Base-by-base conservation (phyloP, 371 early-diverging fungal species). In the Mortierella polycephala region DNA sequence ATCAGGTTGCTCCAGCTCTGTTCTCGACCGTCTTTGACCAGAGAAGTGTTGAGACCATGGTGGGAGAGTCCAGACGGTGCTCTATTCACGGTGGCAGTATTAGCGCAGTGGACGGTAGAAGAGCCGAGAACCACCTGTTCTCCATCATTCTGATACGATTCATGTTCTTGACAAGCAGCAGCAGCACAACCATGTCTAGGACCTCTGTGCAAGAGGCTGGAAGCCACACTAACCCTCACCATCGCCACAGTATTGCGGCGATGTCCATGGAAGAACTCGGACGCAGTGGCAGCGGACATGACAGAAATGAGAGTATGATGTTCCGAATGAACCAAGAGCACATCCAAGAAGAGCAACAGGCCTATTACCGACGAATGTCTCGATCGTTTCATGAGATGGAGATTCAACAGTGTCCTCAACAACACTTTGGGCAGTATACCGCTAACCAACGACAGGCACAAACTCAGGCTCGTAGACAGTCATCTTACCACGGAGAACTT, bases 21-120 rank as follows among this genome's bases (percentile, higher is more conserved):
- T 79, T 79, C 45, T 69, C 73, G 1, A 72, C 73, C 0, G 79
- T 69, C 44, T 79, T 72, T 59, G 79, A 79, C 52, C 72, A 64
- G 45, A 71, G 57, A 60, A 58, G 65, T 5, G 44, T 79, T 44
- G 73, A 69, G 11, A 56, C 44, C 40, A 56, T 79, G 62, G 60
- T 69, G 2, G 73, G 65, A 1, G 67, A 71, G 4, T 46, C 72
- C 13, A 49, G 40, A 18, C 55, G 60, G 14, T 71, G 59, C 45
- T 79, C 79, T 11, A 62, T 77, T 18, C 69, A 77, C 39, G 64
- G 72, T 0, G 69, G 64, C 47, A 47, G 49, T 5, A 64, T 77
- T 39, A 63, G 67, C 23, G 53, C 69, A 0, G 53, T 55, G n/a
- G 79, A 77, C 23, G 79, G 72, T 1, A 60, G 14, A 10, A 54